Percentiles rank a stretch among this genome's conserved stretches.
Conservation (phyloP, 2,329 filamentous ascomycete genomes). For the Harringtonia lauricola region DNA sequence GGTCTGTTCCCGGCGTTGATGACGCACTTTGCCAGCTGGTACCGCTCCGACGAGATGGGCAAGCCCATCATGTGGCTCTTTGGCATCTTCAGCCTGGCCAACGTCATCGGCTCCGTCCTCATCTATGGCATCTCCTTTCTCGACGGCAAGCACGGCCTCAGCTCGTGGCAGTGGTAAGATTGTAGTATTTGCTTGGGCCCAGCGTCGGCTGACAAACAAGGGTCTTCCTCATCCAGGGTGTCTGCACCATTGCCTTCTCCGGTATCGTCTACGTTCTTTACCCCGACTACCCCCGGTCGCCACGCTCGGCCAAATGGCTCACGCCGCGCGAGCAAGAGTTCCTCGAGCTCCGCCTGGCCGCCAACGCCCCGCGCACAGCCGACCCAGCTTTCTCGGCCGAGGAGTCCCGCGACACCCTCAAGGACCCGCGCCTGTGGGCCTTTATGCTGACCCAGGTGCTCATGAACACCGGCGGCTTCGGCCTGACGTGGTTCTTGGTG, state of each 20-base stretch:
- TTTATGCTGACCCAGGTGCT: conserved; percentile 7
- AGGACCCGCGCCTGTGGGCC: conserved; percentile 5
- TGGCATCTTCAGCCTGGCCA: conserved; percentile 5
- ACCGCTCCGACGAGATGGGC: conserved; percentile 8
- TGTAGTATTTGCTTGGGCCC: not conserved
- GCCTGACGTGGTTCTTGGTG: conserved; percentile 7
- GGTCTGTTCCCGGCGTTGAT: conserved; percentile 7
- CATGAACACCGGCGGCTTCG: conserved; percentile 9
- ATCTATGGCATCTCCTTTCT: conserved; percentile 6
- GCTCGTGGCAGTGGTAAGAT: conserved; percentile 7
- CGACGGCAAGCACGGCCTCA: conserved; percentile 7
- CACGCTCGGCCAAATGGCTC: conserved; percentile 3
- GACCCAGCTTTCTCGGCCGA: conserved; percentile 3
- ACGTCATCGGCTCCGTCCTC: conserved; percentile 5
- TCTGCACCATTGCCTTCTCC: conserved; percentile 5
- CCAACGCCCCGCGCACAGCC: conserved; percentile 3
- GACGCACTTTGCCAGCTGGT: conserved; percentile 8
- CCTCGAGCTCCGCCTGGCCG: conserved; percentile 5
- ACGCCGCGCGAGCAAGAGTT: conserved; percentile 9
- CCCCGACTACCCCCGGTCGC: conserved; percentile 7
- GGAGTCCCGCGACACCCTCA: conserved; percentile 5
- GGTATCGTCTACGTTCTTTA: conserved; percentile 3
- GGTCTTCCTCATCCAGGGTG: conserved; percentile 7
- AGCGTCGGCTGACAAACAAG: not conserved
- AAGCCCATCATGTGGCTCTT: conserved; percentile 7